Percentiles rank a stretch among this genome's conserved stretches.
Conservation (phyloP, 306 rosid genomes). For the Lathyrus sativus region DNA sequence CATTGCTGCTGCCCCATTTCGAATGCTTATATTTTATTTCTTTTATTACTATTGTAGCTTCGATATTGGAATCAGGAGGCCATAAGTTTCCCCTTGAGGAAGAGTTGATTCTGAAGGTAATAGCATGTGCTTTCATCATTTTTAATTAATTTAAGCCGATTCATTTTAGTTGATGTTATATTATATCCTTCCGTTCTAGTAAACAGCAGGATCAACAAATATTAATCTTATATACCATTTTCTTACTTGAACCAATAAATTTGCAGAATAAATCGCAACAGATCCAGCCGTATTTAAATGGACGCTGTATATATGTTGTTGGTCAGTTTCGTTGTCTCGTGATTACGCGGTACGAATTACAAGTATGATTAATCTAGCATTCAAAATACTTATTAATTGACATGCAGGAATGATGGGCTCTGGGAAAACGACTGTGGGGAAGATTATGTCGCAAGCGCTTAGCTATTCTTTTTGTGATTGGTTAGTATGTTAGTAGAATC, state of each 20-base stretch:
- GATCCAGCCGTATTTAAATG: constrained; percentile 69
- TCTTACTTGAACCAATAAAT: constrained; percentile 57
- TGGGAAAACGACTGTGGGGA: constrained; percentile 97
- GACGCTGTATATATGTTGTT: constrained; percentile 94
- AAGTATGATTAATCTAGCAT: constrained; percentile 26
- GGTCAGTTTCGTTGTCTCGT: constrained; percentile 69
- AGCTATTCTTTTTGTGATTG: constrained; percentile 79
- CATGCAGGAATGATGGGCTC: constrained; percentile 99
- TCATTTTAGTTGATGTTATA: constrained; percentile 14
- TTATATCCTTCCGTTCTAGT: constrained; percentile 7
- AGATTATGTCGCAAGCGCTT: constrained; percentile 76
- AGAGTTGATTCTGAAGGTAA: constrained; percentile 51
- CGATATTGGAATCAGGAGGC: constrained; percentile 46
- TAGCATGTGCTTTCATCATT: constrained; percentile 2
- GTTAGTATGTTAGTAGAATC: constrained; percentile 40
- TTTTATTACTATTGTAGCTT: constrained; percentile 46
- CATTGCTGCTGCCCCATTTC: constrained; percentile 9
- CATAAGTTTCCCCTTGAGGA: constrained; percentile 42
- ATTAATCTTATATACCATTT: constrained; percentile 17
- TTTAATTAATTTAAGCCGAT: constrained; percentile 23
- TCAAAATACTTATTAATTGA: constrained; percentile 37
- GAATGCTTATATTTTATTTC: constrained; percentile 29
- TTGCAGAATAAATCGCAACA: constrained; percentile 78
- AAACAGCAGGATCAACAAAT: constrained; percentile 12
- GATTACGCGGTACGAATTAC: constrained; percentile 30